Evolutionary conservation across 148 eudicot species (phyloP).

Genomic region (Diospyros kaki): DNA sequence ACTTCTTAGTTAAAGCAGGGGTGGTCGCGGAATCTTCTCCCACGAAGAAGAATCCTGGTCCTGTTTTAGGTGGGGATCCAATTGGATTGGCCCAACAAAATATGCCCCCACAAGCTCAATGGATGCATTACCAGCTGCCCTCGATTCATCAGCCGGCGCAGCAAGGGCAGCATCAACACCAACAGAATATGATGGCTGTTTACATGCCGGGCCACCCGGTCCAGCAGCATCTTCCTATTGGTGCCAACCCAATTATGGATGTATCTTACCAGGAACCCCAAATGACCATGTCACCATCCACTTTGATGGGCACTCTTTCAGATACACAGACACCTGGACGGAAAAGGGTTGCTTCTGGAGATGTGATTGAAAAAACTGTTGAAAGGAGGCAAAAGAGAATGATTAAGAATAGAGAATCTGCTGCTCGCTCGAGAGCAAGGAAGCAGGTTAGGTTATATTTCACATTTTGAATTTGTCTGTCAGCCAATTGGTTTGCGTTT

Average conservation of each 20-base stretch:
- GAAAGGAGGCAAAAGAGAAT: conserved; percentile 97
- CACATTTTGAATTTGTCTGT: neutral
- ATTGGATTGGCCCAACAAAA: conserved; percentile 23
- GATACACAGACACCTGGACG: conserved; percentile 74
- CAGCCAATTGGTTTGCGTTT: neutral
- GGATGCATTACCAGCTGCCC: conserved; percentile 46
- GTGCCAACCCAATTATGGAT: conserved; percentile 51
- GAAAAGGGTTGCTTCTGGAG: conserved; percentile 69
- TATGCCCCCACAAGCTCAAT: conserved; percentile 45
- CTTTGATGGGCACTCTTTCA: conserved; percentile 62
- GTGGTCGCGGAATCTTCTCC: conserved; percentile 49
- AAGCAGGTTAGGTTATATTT: conserved; percentile 55
- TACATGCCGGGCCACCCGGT: conserved; percentile 61
- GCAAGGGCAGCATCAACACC: conserved; percentile 50
- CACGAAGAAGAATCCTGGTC: conserved; percentile 24
- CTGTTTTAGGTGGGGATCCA: conserved; percentile 29
- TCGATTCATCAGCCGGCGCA: conserved; percentile 23
- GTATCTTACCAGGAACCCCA: conserved; percentile 48
- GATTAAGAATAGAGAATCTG: conserved; percentile 97
- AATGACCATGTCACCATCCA: conserved; percentile 55
- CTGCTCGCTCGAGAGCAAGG: conserved; percentile 96
- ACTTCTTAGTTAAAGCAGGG: conserved; percentile 87
- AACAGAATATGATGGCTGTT: conserved; percentile 46
- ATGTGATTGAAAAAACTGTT: conserved; percentile 75
- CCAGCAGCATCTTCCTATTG: conserved; percentile 41